Conservation (phyloP, 106 monocot species). For the Dendrobium chrysotoxum region DNA sequence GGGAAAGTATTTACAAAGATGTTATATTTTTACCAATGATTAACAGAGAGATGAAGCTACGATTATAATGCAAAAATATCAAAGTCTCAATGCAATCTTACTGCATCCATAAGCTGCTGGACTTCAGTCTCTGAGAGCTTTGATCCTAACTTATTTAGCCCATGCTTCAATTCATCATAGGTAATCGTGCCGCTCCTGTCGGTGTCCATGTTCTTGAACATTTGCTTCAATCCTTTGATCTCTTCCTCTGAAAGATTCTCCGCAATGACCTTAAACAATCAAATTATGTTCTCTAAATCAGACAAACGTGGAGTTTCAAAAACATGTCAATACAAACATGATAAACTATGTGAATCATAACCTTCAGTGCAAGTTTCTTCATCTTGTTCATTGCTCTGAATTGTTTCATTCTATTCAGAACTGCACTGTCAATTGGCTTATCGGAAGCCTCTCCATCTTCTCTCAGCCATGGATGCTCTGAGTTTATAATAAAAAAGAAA, state of each 20-base stretch:
- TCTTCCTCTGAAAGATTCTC: conserved; percentile 72
- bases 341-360: conserved; percentile 3
- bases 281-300: not conserved
- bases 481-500: not conserved
- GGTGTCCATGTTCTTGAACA: conserved; percentile 81
- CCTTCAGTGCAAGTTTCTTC: conserved; percentile 74
- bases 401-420: conserved; percentile 70
- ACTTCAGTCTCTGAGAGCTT: conserved; percentile 57
- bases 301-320: not conserved
- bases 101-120: conserved; percentile 77
- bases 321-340: not conserved
- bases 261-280: conserved; percentile 53
- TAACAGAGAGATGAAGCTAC: not conserved
- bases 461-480: conserved; percentile 75
- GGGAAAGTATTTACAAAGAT: not conserved
- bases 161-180: conserved; percentile 63
- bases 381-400: conserved; percentile 89
- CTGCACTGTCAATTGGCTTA: conserved; percentile 70
- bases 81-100: conserved; percentile 21
- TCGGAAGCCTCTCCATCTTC: conserved; percentile 51
- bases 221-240: conserved; percentile 69
- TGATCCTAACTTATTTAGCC: conserved; percentile 62
- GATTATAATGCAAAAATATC: not conserved
- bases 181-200: conserved; percentile 75
- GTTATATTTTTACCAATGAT: not conserved